Conservation (phyloP, 805 yeast species). For the Hanseniaspora occidentalis region DNA sequence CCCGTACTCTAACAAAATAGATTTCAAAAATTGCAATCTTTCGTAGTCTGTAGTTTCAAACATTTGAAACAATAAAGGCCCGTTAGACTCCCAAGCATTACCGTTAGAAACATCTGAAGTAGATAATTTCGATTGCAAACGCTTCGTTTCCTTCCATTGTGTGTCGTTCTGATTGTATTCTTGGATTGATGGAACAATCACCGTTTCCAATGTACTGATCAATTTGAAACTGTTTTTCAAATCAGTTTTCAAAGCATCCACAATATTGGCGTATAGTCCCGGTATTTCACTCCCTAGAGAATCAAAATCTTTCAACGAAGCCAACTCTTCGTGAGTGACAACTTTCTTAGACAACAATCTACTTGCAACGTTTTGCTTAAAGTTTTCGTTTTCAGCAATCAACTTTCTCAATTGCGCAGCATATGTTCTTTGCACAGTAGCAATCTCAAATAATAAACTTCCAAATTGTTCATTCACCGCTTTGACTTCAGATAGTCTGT, state of each 20-base stretch:
- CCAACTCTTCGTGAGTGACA: conserved; percentile 31
- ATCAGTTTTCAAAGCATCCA: conserved; percentile 33
- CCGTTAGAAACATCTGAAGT: conserved; percentile 33
- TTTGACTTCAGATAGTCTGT: conserved; percentile 44
- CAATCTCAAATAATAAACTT: conserved; percentile 43
- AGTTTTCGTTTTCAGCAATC: conserved; percentile 22
- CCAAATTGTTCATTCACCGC: conserved; percentile 48
- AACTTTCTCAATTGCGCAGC: conserved; percentile 33
- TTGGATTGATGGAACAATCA: conserved; percentile 42
- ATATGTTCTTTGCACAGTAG: conserved; percentile 35
- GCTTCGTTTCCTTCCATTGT: conserved; percentile 42
- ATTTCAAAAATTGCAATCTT: conserved; percentile 51
- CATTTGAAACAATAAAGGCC: conserved; percentile 63
- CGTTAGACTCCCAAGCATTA: conserved; percentile 58
- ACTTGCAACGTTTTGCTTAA: conserved; percentile 22
- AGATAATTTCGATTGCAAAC: conserved; percentile 30
- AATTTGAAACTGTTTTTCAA: conserved; percentile 37
- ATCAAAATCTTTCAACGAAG: conserved; percentile 33
- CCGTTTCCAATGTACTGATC: conserved; percentile 35
- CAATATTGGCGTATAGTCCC: conserved; percentile 28
- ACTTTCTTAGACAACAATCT: conserved; percentile 29
- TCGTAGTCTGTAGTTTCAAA: conserved; percentile 60
- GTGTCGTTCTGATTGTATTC: conserved; percentile 41
- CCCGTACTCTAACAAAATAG: conserved; percentile 45
- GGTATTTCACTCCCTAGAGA: conserved; percentile 27